Percentiles rank a stretch among this genome's conserved stretches.
phyloP scores from a whole-genome alignment of 345 rosid genomes.

The Salix purpurea region DNA sequence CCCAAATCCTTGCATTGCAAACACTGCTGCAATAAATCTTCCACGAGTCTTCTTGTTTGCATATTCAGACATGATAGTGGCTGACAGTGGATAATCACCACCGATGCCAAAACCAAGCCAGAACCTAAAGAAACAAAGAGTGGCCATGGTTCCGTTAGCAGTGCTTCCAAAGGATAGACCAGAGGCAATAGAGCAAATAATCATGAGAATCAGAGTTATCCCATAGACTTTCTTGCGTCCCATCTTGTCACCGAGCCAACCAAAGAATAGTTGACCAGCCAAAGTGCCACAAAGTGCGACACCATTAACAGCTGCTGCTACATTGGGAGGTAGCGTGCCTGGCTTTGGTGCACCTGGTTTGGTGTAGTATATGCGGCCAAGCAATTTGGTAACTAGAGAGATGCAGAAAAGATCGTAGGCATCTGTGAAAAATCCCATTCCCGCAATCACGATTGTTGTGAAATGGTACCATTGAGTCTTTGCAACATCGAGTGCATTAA shows the following conservation, averaged over 20 bases:
- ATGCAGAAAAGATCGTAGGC: conserved; percentile 27
- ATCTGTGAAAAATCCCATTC: conserved; percentile 33
- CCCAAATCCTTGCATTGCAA: conserved; percentile 34
- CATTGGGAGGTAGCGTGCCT: conserved; percentile 9
- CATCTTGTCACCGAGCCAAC: conserved; percentile 32
- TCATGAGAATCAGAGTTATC: conserved; percentile 26
- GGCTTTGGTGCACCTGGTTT: conserved; percentile 3
- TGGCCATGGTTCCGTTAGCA: background rate
- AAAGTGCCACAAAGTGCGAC: conserved; percentile 25
- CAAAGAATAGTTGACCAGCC: conserved; percentile 25
- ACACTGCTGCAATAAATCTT: conserved; percentile 27
- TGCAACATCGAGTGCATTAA: conserved; percentile 20
- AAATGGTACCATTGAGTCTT: conserved; percentile 26
- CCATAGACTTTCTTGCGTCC: conserved; percentile 29
- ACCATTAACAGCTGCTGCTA: conserved; percentile 21
- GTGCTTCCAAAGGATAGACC: conserved; percentile 18
- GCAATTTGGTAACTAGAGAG: conserved; percentile 20
- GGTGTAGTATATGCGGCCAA: conserved; percentile 22
- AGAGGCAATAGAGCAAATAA: conserved; percentile 19
- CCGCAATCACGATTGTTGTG: conserved; percentile 23
- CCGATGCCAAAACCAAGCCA: conserved; percentile 34
- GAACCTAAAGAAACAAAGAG: conserved; percentile 30
- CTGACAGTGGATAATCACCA: conserved; percentile 27
- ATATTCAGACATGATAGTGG: conserved; percentile 32
- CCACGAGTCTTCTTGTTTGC: conserved; percentile 30